These are phyloP conservation scores for Anisodus tanguticus DNA, from an alignment of 257 asterid genomes.

Conservation along the genomic window DNA sequence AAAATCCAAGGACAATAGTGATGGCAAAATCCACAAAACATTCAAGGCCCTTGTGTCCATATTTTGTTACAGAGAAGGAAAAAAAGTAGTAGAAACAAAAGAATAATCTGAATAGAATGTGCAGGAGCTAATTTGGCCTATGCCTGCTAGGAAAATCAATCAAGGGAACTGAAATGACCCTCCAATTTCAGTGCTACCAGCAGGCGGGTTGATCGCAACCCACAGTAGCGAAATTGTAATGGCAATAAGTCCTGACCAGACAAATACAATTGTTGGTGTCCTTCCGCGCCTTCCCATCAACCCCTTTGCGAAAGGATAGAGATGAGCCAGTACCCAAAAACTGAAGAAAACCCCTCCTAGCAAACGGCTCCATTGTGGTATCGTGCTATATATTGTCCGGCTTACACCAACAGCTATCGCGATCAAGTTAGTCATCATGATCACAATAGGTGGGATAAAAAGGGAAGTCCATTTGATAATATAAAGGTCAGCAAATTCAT, in stretches of 20 bases:
- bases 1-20: conserved; percentile 16
- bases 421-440: conserved; percentile 74
- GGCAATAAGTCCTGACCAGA: conserved; percentile 88
- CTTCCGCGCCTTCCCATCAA: conserved; percentile 85
- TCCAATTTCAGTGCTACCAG: conserved; percentile 60
- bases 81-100: neutral
- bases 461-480: conserved; percentile 66
- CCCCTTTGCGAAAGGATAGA: conserved; percentile 82
- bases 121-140: conserved; percentile 4
- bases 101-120: conserved; percentile 21
- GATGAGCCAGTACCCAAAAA: conserved; percentile 86
- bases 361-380: conserved; percentile 90
- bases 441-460: conserved; percentile 75
- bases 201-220: conserved; percentile 80
- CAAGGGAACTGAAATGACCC: conserved; percentile 89
- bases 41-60: conserved; percentile 5
- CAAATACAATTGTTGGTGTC: conserved; percentile 81
- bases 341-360: conserved; percentile 89
- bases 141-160: conserved; percentile 21
- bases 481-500: conserved; percentile 72
- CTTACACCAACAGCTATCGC: conserved; percentile 83
- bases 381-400: conserved; percentile 74
- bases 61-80: conserved; percentile 7
- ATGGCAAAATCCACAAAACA: conserved; percentile 21
- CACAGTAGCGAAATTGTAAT: conserved; percentile 76